Percentiles rank a stretch among this genome's conserved stretches.
These are phyloP conservation scores for Penicillium hordei DNA, from an alignment of 2,329 filamentous ascomycete species.

Conservation along the genomic window DNA sequence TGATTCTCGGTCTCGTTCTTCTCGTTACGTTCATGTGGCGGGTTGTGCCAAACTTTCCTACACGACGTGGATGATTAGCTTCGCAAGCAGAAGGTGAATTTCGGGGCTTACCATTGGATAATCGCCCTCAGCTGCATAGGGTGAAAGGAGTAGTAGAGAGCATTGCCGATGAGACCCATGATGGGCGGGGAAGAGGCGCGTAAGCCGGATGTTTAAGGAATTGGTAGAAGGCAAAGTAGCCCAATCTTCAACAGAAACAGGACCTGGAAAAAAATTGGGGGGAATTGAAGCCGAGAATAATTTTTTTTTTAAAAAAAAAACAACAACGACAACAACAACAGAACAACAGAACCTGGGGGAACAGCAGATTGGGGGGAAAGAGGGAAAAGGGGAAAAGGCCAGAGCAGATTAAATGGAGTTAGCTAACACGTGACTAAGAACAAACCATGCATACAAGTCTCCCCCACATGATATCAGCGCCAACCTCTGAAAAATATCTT, in stretches of 20 bases:
- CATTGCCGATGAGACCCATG: conserved; percentile 49
- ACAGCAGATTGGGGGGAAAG: conserved; percentile 8
- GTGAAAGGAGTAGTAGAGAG: conserved; percentile 72
- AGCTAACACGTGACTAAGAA: conserved; percentile 1
- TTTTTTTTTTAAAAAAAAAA: too few relatives aligned
- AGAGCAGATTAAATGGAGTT: conserved; percentile 17
- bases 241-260: background rate
- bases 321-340: conserved; percentile 3
- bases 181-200: conserved; percentile 20
- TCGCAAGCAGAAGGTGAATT: conserved; percentile 9
- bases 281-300: conserved; percentile 6
- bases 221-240: background rate
- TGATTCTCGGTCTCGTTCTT: conserved; percentile 72
- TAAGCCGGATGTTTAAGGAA: background rate
- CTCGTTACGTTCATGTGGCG: conserved; percentile 79
- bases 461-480: conserved; percentile 14
- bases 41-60: conserved; percentile 96
- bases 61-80: conserved; percentile 13
- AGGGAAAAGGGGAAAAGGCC: conserved; percentile 20
- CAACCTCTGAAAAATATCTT: conserved; percentile 8
- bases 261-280: conserved; percentile 11
- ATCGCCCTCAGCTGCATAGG: conserved; percentile 76
- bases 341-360: conserved; percentile 13
- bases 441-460: conserved; percentile 8
- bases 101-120: conserved; percentile 72